Base-by-base conservation (phyloP, 2,329 filamentous ascomycete genomes). In the Talaromyces sp. region DNA sequence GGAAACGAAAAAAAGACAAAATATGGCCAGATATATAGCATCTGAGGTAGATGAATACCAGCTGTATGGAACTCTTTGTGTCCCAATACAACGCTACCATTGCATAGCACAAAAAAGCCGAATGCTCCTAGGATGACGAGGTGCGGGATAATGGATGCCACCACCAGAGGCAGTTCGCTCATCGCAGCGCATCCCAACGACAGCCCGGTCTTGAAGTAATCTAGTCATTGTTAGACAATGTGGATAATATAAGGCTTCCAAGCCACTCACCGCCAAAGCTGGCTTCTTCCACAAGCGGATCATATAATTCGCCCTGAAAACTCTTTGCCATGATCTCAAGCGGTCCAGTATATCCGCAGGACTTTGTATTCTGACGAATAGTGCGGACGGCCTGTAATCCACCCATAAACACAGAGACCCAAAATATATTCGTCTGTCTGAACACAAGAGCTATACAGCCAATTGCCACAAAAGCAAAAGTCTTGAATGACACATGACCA, bases 361-460 rank as follows among this genome's bases (percentile, higher is more conserved):
- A 59, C n/a, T 69, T 71, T 6, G 72, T 66, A 35, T 67, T 68
- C 25, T 67, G 65, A 33, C 71, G 69, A 52, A 80, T 65, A 11
- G 62, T 76, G 48, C 75, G 72, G 16, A 79, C 70, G 28, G 77
- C 73, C 63, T 77, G 76, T 54, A 82, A 67, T 25, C 79, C 80
- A 35, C 78, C 80, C 18, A 81, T 66, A 66, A 80, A 82, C 3
- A 81, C 68, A 16, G 78, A 88, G 0, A 93, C 88, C 95, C 95
- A 99, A 73, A 99, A 96, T 62, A 98, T 89, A 70, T 99, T 99
- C 0, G 95, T 99, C 75, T 99, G 95, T 25, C 95, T 84, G 80
- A 96, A 95, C 2, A 84, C 78, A 21, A 99, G 81, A 1, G 91
- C 82, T 1, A 84, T 66, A 0, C 91, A 66, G 0, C 92, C 92